A percentile compares a stretch with the other conserved stretches of the same genome.
Evolutionary conservation across 2,329 filamentous ascomycete genomes (phyloP).

Genomic region (Alternaria arbusti): DNA sequence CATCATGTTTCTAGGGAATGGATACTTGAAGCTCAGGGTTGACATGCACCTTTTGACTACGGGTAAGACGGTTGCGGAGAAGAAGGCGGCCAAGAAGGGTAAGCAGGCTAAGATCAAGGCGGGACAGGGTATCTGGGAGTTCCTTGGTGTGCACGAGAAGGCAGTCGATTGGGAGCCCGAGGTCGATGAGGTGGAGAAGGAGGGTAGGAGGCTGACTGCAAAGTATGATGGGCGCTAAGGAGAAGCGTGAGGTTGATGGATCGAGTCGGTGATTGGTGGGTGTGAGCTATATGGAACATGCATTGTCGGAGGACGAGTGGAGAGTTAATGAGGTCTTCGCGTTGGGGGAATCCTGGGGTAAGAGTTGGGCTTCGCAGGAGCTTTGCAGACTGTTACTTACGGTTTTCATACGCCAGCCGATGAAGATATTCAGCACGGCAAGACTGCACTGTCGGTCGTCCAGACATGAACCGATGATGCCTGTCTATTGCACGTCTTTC

Average conservation of each 20-base stretch:
- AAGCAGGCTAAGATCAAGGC: constrained; percentile 22
- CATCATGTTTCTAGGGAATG: constrained; percentile 38
- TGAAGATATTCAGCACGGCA: background rate
- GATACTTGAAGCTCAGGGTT: constrained; percentile 33
- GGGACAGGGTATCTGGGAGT: constrained; percentile 20
- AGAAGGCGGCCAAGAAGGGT: constrained; percentile 22
- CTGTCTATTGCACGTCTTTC: background rate
- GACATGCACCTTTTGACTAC: constrained; percentile 36
- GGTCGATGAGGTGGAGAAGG: constrained; percentile 24
- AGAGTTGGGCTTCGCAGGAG: background rate
- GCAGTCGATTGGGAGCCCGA: constrained; percentile 9
- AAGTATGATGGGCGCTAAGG: constrained; percentile 24
- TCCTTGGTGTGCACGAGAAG: constrained; percentile 25
- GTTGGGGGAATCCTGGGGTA: background rate
- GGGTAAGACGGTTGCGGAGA: constrained; percentile 25
- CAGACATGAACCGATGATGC: background rate
- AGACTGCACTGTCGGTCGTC: background rate
- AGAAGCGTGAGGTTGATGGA: background rate
- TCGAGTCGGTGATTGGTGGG: background rate
- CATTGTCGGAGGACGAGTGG: background rate
- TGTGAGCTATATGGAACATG: background rate
- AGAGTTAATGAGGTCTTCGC: background rate
- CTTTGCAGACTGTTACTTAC: background rate
- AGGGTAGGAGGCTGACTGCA: constrained; percentile 22
- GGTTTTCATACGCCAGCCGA: background rate